phyloP scores from a whole-genome alignment of 2,329 filamentous ascomycete species.

The Aspergillus sp. region DNA sequence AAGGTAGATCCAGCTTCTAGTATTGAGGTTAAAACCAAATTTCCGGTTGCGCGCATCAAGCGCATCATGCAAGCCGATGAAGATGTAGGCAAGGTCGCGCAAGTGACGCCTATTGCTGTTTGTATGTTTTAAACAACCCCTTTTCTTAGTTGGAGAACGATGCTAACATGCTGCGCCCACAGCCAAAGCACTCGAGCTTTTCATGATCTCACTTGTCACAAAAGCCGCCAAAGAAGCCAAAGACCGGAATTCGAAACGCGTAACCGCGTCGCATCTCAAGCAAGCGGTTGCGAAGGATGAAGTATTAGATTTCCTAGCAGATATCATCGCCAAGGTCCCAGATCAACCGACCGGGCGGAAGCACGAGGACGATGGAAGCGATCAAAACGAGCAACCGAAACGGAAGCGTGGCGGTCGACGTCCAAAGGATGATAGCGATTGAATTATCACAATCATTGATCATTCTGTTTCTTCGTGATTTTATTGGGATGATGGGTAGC shows the following conservation, averaged over 20 bases:
- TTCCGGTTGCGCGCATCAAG: slow-evolving; percentile 96
- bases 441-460: slow-evolving; percentile 8
- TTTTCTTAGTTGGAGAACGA: background rate
- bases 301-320: slow-evolving; percentile 89
- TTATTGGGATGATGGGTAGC: slow-evolving; percentile 26
- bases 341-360: slow-evolving; percentile 54
- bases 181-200: slow-evolving; percentile 93
- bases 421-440: slow-evolving; percentile 43
- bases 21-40: slow-evolving; percentile 86
- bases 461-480: slow-evolving; percentile 14
- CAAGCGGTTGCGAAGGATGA: slow-evolving; percentile 83
- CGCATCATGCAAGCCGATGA: slow-evolving; percentile 99
- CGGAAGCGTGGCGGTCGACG: slow-evolving; percentile 45
- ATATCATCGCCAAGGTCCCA: slow-evolving; percentile 84
- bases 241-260: slow-evolving; percentile 80
- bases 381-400: slow-evolving; percentile 50
- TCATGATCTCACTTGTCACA: slow-evolving; percentile 92
- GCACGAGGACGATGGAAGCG: slow-evolving; percentile 46
- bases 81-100: slow-evolving; percentile 96
- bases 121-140: slow-evolving; percentile 48
- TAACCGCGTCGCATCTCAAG: slow-evolving; percentile 89
- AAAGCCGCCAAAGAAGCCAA: slow-evolving; percentile 84
- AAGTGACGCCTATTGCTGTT: slow-evolving; percentile 94
- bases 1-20: slow-evolving; percentile 44
- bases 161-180: slow-evolving; percentile 8